A percentile compares a stretch with the other conserved stretches of the same genome.
These are phyloP conservation scores for Bjerkandera adusta DNA, from an alignment of 1,284 basidiomycete species.

Conservation along the genomic window DNA sequence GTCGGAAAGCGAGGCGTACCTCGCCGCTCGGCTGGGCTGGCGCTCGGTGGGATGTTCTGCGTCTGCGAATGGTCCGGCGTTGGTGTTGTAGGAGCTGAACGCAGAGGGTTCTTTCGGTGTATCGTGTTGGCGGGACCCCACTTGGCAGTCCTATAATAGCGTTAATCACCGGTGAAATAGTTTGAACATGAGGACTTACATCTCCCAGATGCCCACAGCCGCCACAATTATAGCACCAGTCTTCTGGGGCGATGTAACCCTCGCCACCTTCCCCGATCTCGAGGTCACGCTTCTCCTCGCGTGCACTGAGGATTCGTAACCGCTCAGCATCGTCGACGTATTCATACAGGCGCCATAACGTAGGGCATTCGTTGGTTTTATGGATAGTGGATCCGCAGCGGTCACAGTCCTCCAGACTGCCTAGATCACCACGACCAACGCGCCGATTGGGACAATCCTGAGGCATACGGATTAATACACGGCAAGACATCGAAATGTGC, in stretches of 20 bases:
- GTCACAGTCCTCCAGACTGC: conserved; percentile 59
- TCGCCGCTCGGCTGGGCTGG: conserved; percentile 31
- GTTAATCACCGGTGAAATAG: conserved; percentile 4
- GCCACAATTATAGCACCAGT: conserved; percentile 92
- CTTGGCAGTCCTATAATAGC: conserved; percentile 65
- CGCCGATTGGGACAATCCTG: conserved; percentile 79
- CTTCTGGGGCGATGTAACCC: conserved; percentile 67
- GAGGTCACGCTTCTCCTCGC: conserved; percentile 47
- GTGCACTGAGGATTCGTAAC: conserved; percentile 41
- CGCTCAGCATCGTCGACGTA: conserved; percentile 66
- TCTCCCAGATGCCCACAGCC: conserved; percentile 82
- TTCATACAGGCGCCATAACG: conserved; percentile 84
- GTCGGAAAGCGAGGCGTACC: conserved; percentile 25
- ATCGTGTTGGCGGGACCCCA: conserved; percentile 46
- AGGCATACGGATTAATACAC: not conserved
- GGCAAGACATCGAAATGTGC: not conserved
- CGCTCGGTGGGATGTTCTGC: conserved; percentile 28
- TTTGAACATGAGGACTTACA: conserved; percentile 44
- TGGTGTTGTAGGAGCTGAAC: conserved; percentile 69
- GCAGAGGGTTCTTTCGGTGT: conserved; percentile 65
- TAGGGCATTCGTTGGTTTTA: conserved; percentile 78
- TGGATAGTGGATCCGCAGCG: conserved; percentile 75
- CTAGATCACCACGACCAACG: conserved; percentile 33
- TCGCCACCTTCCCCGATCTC: conserved; percentile 72
- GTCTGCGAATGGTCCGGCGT: conserved; percentile 74